Evolutionary conservation across 148 eudicot genomes (phyloP).

Genomic region (Fagopyrum homotropicum): DNA sequence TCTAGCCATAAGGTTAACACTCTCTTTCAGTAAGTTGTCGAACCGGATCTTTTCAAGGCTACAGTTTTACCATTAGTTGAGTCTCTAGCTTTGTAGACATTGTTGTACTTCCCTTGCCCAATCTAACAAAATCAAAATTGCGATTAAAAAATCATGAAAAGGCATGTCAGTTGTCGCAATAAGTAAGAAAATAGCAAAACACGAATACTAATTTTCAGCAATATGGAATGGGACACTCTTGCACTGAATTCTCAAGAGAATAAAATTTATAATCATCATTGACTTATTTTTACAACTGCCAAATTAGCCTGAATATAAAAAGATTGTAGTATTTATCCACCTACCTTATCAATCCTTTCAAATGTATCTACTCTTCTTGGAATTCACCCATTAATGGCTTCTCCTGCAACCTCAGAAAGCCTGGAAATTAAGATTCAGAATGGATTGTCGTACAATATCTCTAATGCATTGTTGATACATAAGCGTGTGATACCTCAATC

Average conservation of each 20-base stretch:
- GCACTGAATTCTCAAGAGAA: not conserved
- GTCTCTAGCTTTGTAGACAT: constrained; percentile 96
- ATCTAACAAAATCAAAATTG: constrained; percentile 37
- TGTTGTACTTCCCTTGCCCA: constrained; percentile 94
- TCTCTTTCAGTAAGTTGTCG: constrained; percentile 89
- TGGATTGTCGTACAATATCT: not conserved
- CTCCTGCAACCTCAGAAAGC: constrained; percentile 82
- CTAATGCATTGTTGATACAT: not conserved
- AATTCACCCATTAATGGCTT: constrained; percentile 94
- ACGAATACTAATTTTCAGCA: not conserved
- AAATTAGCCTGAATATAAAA: constrained; percentile 4
- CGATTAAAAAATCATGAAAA: constrained; percentile 9
- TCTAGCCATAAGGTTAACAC: constrained; percentile 90
- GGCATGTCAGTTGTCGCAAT: not conserved
- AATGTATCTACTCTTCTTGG: constrained; percentile 90
- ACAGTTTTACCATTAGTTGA: constrained; percentile 71
- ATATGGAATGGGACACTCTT: not conserved
- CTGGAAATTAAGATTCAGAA: constrained; percentile 29
- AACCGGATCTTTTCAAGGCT: constrained; percentile 86
- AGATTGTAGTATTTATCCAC: not conserved
- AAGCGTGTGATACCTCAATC: not conserved
- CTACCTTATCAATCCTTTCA: constrained; percentile 90
- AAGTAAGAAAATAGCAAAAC: not conserved
- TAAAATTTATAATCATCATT: not conserved
- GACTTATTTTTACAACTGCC: not conserved